These are phyloP conservation scores for Fusarium setosum DNA, from an alignment of 2,329 filamentous ascomycete genomes.

Conservation along the genomic window DNA sequence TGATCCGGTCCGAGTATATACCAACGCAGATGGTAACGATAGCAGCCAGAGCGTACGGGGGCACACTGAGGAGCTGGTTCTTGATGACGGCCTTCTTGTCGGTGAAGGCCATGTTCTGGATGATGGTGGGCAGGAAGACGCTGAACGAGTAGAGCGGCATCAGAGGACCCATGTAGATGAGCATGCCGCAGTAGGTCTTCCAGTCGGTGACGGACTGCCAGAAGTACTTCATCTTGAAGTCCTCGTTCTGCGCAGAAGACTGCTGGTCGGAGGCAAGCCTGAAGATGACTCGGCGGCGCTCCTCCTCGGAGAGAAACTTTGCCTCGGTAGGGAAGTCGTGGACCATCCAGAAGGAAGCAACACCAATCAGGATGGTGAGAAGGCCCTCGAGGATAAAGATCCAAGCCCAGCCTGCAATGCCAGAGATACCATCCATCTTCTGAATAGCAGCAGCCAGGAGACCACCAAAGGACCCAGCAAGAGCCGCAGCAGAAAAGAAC, in stretches of 20 bases:
- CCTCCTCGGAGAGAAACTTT: slow-evolving; percentile 75
- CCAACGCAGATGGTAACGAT: slow-evolving; percentile 56
- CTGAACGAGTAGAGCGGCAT: slow-evolving; percentile 81
- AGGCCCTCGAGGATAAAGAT: slow-evolving; percentile 79
- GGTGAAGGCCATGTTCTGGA: slow-evolving; percentile 63
- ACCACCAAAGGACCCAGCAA: slow-evolving; percentile 83
- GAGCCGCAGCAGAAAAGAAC: slow-evolving; percentile 85
- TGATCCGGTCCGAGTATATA: slow-evolving; percentile 80
- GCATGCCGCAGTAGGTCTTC: slow-evolving; percentile 82
- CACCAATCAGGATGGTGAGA: slow-evolving; percentile 74
- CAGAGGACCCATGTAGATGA: slow-evolving; percentile 82
- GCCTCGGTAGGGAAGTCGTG: slow-evolving; percentile 85
- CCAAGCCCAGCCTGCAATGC: slow-evolving; percentile 70
- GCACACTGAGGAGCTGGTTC: slow-evolving; percentile 60
- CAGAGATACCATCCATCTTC: slow-evolving; percentile 73
- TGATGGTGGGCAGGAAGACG: slow-evolving; percentile 84
- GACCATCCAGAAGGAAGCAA: slow-evolving; percentile 80
- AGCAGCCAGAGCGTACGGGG: slow-evolving; percentile 54
- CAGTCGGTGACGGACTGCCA: slow-evolving; percentile 81
- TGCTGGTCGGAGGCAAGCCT: slow-evolving; percentile 79
- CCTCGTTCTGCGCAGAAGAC: slow-evolving; percentile 78
- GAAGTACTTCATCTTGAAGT: slow-evolving; percentile 79
- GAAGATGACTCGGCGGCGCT: slow-evolving; percentile 78
- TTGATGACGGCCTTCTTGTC: slow-evolving; percentile 47
- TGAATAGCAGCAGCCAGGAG: slow-evolving; percentile 78